Conservation (phyloP, 2,329 filamentous ascomycete species). For the Xylariaceae sp. region DNA sequence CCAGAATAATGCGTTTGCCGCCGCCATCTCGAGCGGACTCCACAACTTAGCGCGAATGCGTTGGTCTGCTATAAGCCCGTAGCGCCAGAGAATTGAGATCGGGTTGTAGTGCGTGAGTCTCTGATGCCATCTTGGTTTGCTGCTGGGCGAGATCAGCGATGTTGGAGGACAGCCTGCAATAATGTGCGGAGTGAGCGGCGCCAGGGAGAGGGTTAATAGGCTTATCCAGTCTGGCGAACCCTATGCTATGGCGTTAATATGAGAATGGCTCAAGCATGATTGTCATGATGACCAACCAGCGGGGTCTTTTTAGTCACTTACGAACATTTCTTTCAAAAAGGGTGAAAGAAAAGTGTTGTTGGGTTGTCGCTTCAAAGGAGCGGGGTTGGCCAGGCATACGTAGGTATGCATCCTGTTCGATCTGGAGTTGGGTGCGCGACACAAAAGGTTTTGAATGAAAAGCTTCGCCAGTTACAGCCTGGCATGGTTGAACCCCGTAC, state of each 20-base stretch:
- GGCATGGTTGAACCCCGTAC: too few species aligned
- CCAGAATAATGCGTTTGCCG: conserved; percentile 35
- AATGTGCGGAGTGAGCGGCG: conserved; percentile 32
- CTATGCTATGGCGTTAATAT: conserved; percentile 10
- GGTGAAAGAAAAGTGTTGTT: too few species aligned
- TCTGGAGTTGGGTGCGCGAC: too few species aligned
- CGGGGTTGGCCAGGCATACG: too few species aligned
- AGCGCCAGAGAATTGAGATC: conserved; percentile 36
- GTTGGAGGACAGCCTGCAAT: conserved; percentile 22
- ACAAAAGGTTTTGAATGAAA: too few species aligned
- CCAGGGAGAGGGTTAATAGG: conserved; percentile 29
- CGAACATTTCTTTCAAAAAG: too few species aligned
- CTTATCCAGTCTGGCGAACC: conserved; percentile 29
- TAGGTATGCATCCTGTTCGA: too few species aligned
- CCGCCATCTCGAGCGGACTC: conserved; percentile 27
- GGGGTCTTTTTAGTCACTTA: too few species aligned
- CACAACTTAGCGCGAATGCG: conserved; percentile 30
- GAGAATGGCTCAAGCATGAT: background rate
- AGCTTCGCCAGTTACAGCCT: too few species aligned
- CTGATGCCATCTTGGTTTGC: conserved; percentile 30
- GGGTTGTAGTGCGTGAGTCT: conserved; percentile 31
- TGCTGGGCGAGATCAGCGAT: conserved; percentile 22
- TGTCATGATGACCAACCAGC: too few species aligned
- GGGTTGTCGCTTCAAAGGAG: too few species aligned
- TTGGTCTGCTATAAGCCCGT: conserved; percentile 32